Evolutionary conservation across 352 stramenopile genomes (phyloP).

Genomic region (Phytophthora brassicae): DNA sequence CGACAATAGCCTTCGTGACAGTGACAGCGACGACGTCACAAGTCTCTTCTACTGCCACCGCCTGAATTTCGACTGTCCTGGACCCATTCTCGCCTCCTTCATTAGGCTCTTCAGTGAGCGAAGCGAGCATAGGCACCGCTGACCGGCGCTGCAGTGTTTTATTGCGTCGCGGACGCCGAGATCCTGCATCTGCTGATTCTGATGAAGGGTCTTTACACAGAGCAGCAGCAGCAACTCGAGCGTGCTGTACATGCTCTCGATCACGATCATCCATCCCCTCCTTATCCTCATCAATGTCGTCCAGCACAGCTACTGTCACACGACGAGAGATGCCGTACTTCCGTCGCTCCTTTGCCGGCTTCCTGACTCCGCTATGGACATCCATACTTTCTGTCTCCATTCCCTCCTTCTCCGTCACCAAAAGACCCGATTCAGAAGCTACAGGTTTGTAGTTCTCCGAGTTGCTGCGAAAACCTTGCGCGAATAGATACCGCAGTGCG

Average conservation of each 20-base stretch:
- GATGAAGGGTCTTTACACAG: slow-evolving; percentile 24
- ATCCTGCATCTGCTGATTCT: not conserved
- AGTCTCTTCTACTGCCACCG: not conserved
- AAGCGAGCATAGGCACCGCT: slow-evolving; percentile 38
- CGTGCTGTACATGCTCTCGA: slow-evolving; percentile 43
- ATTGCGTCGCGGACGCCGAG: slow-evolving; percentile 31
- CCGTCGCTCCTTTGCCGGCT: slow-evolving; percentile 14
- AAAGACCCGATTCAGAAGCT: not conserved
- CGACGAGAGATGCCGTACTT: slow-evolving; percentile 35
- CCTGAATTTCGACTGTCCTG: not conserved
- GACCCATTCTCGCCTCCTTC: slow-evolving; percentile 15
- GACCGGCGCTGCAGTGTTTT: slow-evolving; percentile 51
- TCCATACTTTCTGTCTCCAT: slow-evolving; percentile 7
- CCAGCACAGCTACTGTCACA: slow-evolving; percentile 53
- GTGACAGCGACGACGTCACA: not conserved
- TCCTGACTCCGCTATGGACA: slow-evolving; percentile 7
- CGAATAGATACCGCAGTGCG: slow-evolving; percentile 68
- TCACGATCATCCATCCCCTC: slow-evolving; percentile 39
- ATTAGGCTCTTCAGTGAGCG: slow-evolving; percentile 47
- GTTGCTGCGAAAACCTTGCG: slow-evolving; percentile 49
- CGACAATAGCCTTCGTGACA: slow-evolving; percentile 12
- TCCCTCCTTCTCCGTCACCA: not conserved
- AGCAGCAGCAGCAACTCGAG: slow-evolving; percentile 31
- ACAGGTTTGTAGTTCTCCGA: slow-evolving; percentile 28
- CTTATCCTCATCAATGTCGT: slow-evolving; percentile 43